Evolutionary conservation across 495 filamentous ascomycete species (phyloP).

Genomic region (Aspergillus mulundensis): DNA sequence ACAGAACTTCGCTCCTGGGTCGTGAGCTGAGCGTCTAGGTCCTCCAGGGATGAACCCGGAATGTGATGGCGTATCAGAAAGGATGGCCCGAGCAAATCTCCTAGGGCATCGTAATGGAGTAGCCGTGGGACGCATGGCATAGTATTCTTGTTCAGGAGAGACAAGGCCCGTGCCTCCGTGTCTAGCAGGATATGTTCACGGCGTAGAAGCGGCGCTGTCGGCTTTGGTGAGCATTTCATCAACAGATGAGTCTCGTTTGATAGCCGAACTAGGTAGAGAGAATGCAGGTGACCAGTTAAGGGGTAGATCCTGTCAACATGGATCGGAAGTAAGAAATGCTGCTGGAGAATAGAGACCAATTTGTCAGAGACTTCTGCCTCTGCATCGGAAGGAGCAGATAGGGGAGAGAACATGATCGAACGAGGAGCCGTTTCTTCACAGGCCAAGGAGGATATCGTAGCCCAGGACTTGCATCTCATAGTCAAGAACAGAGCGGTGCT

Average conservation of each 20-base stretch:
- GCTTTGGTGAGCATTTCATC: conserved; percentile 50
- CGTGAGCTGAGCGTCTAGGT: conserved; percentile 35
- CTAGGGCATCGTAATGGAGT: conserved; percentile 46
- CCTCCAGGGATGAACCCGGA: conserved; percentile 40
- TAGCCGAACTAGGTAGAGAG: conserved; percentile 49
- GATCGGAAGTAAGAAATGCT: conserved; percentile 36
- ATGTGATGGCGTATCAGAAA: conserved; percentile 50
- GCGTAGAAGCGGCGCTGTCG: conserved; percentile 50
- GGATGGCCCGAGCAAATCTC: conserved; percentile 35
- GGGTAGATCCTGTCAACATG: conserved; percentile 40
- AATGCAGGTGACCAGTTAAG: conserved; percentile 48
- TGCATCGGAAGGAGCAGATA: conserved; percentile 13
- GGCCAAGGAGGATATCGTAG: background rate
- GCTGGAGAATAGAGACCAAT: conserved; percentile 42
- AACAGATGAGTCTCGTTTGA: conserved; percentile 51
- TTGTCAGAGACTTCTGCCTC: conserved; percentile 19
- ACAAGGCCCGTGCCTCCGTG: conserved; percentile 52
- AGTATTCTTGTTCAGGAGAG: conserved; percentile 42
- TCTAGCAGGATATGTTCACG: conserved; percentile 54
- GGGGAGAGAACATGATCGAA: conserved; percentile 17
- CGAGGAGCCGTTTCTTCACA: background rate
- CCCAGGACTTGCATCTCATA: background rate
- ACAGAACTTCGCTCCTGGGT: conserved; percentile 37
- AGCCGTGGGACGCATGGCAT: conserved; percentile 48
- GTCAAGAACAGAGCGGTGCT: background rate